These are phyloP conservation scores for Mycocalia duriaeana DNA, from an alignment of 1,284 basidiomycete species.

Conservation along the genomic window DNA sequence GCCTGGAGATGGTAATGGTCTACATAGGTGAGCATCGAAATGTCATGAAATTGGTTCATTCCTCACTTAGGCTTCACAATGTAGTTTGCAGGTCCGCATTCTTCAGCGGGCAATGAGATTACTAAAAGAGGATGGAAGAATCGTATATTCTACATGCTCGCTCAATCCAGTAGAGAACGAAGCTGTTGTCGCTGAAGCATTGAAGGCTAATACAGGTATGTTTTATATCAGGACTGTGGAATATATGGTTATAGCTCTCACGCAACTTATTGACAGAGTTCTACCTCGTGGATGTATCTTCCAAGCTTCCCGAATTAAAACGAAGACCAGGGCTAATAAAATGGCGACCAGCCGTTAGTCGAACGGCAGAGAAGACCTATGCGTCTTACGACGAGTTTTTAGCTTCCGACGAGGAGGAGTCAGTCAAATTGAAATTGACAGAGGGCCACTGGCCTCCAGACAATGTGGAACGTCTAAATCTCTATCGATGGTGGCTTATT, in stretches of 20 bases:
- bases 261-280: conserved; percentile 48
- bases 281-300: conserved; percentile 77
- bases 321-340: conserved; percentile 70
- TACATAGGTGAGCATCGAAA: conserved; percentile 66
- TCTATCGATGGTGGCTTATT: conserved; percentile 65
- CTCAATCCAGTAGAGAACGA: conserved; percentile 98
- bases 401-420: conserved; percentile 42
- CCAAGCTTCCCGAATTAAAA: conserved; percentile 65
- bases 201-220: conserved; percentile 65
- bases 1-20: conserved; percentile 82
- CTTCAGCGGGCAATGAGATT: conserved; percentile 89
- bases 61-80: background rate
- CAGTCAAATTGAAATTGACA: conserved; percentile 54
- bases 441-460: conserved; percentile 79
- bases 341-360: conserved; percentile 70
- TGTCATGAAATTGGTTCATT: background rate
- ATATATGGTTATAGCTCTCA: too few relatives aligned
- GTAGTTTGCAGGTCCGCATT: conserved; percentile 87
- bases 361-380: conserved; percentile 39
- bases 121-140: conserved; percentile 80
- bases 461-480: conserved; percentile 53
- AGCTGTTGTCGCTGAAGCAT: conserved; percentile 86
- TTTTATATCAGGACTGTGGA: too few relatives aligned
- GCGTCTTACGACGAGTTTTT: conserved; percentile 54
- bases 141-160: conserved; percentile 98